Evolutionary conservation across 2,329 filamentous ascomycete genomes (phyloP), one percentile per base, ranked within the genome.

Genomic region (Aspergillus ibericus): DNA sequence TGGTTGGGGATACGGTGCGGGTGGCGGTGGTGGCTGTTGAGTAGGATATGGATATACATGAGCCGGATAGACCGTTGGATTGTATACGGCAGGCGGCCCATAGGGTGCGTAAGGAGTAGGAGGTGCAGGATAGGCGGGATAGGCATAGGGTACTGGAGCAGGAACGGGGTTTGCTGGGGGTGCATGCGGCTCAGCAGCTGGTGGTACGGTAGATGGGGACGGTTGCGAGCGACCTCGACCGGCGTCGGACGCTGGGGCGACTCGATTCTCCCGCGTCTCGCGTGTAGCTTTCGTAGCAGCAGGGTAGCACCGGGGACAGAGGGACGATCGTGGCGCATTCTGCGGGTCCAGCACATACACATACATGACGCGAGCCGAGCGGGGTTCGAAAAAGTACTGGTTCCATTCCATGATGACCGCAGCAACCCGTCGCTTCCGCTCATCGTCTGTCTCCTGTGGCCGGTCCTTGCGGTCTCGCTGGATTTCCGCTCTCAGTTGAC

Each of bases 331-430:
- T 1, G 74, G 72, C 6, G 71, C 69, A 29, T 65, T 60, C 47
- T 71, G 70, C 9, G 70, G 63, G 53, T 75, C 68, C 2, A 68
- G 68, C 15, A 75, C 69, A 63, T 77, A 77, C 18, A 68, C 63
- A 66, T 69, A 73, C 7, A 68, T 62, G 34, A 79, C 68, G 3
- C 65, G 66, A 20, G 71, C 67, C 15, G 68, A 72, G 42, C 77
- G 73, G 8, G 69, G 72, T 13, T 66, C 68, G 49, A 80, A 80
- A 52, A 79, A 79, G 36, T 68, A 70, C 47, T 72, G 65, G 58
- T 80, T 79, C 77, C 77, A 80, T 62, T 80, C 77, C 5, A 66
- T 66, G 38, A 78, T 68, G 13, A 78, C 76, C 2, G 75, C 72
- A 9, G 70, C 57, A 32, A 79, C 73, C 16, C 75, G 73, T 16